Evolutionary conservation across 202 grass and related monocot species (phyloP).

Genomic region (Setaria viridis): DNA sequence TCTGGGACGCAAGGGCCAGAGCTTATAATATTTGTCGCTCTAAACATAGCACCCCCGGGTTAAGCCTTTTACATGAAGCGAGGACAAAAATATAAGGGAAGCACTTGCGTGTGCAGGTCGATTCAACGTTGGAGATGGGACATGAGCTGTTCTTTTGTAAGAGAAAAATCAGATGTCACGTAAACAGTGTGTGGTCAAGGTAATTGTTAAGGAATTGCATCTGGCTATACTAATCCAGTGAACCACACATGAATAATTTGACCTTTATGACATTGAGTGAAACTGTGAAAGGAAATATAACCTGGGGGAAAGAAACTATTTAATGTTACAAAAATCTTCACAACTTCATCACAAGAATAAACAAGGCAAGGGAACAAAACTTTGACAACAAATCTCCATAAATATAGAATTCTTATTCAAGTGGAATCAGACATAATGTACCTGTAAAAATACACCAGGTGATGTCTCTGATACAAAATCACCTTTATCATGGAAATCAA

Average conservation of each 20-base stretch:
- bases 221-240: background rate
- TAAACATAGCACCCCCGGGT: no score
- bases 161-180: background rate
- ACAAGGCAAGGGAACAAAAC: background rate
- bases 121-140: no score
- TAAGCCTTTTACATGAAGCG: no score
- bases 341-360: background rate
- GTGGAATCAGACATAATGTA: slow-evolving; percentile 44
- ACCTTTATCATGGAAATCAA: slow-evolving; percentile 54
- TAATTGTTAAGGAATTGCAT: background rate
- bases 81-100: no score
- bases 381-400: slow-evolving; percentile 11
- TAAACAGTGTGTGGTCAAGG: background rate
- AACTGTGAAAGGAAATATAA: background rate
- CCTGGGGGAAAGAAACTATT: background rate
- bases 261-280: background rate
- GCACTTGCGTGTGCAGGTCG: no score
- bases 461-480: slow-evolving; percentile 61
- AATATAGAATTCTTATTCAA: slow-evolving; percentile 29
- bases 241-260: slow-evolving; percentile 6
- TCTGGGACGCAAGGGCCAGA: no score
- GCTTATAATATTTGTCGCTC: no score
- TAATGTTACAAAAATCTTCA: background rate
- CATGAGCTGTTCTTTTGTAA: background rate
- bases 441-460: slow-evolving; percentile 90